Evolutionary conservation across 2,329 filamentous ascomycete species (phyloP), one percentile per base, ranked within the genome.

Genomic region (Verruconis gallopava): DNA sequence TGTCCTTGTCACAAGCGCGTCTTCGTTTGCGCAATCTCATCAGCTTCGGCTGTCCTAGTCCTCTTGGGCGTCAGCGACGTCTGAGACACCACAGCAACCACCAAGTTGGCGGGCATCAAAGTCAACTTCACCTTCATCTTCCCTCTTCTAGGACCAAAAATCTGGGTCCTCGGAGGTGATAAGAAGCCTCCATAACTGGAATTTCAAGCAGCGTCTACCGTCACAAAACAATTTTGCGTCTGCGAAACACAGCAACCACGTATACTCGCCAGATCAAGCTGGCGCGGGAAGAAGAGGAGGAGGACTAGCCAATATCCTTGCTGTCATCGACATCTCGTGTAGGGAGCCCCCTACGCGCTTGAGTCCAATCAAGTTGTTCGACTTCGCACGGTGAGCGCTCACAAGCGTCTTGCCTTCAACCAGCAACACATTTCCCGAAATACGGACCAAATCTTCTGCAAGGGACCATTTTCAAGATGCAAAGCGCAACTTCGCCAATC

Each of bases 161-260:
- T 79, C 73, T 85, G 86, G 86, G 86, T 93, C 78, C 89, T 89
- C 66, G 88, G 89, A 81, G 84, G 86, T 71, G 85, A 91, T 73
- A 91, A 86, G 72, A 89, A 93, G 69, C 89, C 91, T 63, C 89
- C 89, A 73, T 96, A 96, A 95, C 68, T 89, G 64, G 71, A 54
- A 62, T 62, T 63, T 52, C n/a, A n/a, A n/a, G n/a, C n/a, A n/a
- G n/a, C n/a, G n/a, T n/a, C n/a, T n/a, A n/a, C n/a, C n/a, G n/a
- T n/a, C 44, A 38, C 13, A 19, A 9, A 30, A n/a, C 25, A 30
- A 30, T 30, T 30, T 30, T 9, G 9, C 25, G 4, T 9, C 25
- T 21, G 14, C 13, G 38, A 44, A 42, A 6, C 11, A 36, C 15
- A 42, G 39, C 6, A 40, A 53, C 47, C 52, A 50, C 51, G 53